phyloP scores from a whole-genome alignment of 495 filamentous ascomycete genomes.

The Durotheca rogersii region DNA sequence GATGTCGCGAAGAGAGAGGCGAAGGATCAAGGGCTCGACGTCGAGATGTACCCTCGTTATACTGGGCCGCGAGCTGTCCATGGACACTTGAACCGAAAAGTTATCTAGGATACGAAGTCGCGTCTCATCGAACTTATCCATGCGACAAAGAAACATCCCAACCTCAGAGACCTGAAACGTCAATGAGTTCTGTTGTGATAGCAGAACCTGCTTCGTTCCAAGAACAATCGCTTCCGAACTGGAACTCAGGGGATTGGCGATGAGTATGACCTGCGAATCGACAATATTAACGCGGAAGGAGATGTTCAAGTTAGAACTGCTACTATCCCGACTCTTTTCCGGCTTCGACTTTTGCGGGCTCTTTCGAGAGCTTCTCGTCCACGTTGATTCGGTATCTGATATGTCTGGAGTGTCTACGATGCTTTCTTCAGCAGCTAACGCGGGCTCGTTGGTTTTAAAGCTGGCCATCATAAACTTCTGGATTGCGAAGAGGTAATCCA shows the following conservation, averaged over 20 bases:
- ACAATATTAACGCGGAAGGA: constrained; percentile 93
- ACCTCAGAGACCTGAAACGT: constrained; percentile 90
- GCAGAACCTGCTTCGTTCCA: constrained; percentile 86
- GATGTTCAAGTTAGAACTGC: constrained; percentile 63
- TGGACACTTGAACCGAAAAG: constrained; percentile 84
- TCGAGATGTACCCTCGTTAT: constrained; percentile 81
- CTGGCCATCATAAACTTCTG: constrained; percentile 75
- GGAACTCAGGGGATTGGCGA: constrained; percentile 85
- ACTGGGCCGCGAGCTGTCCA: constrained; percentile 74
- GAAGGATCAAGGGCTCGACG: constrained; percentile 87
- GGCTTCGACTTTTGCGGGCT: constrained; percentile 3
- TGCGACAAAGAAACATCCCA: constrained; percentile 97
- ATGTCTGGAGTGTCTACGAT: constrained; percentile 61
- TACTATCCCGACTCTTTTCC: constrained; percentile 16
- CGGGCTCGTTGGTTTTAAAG: constrained; percentile 59
- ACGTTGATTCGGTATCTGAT: constrained; percentile 56
- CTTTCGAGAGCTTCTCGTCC: constrained; percentile 34
- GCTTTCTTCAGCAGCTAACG: constrained; percentile 55
- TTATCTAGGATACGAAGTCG: constrained; percentile 90
- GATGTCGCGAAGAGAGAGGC: constrained; percentile 91
- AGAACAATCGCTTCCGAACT: constrained; percentile 96
- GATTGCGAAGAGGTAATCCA: constrained; percentile 92
- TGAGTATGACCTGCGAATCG: constrained; percentile 91
- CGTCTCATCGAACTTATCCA: constrained; percentile 91
- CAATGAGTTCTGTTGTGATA: constrained; percentile 90